A percentile compares a stretch with the other conserved stretches of the same genome.
These are phyloP conservation scores for Rhodotorula diobovata DNA, from an alignment of 768 basidiomycete genomes.

Conservation along the genomic window DNA sequence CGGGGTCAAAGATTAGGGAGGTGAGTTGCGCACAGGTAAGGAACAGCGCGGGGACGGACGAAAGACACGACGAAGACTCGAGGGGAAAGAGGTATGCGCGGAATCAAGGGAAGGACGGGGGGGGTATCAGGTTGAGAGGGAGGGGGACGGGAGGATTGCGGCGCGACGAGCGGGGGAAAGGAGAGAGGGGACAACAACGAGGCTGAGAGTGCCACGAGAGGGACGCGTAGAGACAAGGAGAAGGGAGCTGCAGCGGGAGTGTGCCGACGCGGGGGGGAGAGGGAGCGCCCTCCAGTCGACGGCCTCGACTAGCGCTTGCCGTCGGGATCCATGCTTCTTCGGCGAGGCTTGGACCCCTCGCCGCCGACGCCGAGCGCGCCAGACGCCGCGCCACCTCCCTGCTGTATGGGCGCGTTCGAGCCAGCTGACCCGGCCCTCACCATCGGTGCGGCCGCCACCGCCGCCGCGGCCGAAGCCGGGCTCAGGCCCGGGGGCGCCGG, in stretches of 20 bases:
- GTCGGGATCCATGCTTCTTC: not conserved
- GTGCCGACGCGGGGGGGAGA: not conserved
- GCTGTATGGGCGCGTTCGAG: not conserved
- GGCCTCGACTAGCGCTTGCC: not conserved
- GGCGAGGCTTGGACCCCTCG: not conserved
- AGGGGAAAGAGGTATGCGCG: too few species aligned
- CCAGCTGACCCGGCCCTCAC: too few species aligned
- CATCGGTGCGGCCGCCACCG: not conserved
- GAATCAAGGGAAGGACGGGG: too few species aligned
- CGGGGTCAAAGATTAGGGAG: too few species aligned
- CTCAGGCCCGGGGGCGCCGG: not conserved
- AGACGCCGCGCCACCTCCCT: too few species aligned
- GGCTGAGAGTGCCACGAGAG: not conserved
- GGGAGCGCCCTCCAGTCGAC: too few species aligned
- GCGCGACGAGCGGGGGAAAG: not conserved
- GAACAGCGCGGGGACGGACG: too few species aligned
- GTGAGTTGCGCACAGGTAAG: too few species aligned
- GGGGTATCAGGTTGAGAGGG: too few species aligned
- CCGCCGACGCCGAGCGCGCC: not conserved
- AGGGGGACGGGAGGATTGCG: too few species aligned
- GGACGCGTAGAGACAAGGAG: too few species aligned
- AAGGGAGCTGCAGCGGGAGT: not conserved
- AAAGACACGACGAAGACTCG: too few species aligned
- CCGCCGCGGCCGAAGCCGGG: not conserved
- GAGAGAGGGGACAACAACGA: not conserved